These are phyloP conservation scores for Jacaranda copaia DNA, from an alignment of 257 asterid species.

Conservation along the genomic window DNA sequence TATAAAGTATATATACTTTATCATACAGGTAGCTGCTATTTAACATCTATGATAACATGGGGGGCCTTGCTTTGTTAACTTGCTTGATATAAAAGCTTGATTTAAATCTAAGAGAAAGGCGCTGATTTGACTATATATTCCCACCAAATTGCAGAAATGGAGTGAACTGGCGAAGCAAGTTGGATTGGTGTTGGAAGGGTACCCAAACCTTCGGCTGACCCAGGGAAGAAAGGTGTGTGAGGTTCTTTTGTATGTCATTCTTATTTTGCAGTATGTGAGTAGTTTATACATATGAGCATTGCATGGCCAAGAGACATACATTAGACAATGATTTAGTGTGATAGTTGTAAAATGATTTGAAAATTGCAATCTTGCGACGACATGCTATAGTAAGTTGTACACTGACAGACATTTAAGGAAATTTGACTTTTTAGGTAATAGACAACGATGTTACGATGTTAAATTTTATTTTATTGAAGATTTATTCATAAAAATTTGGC, in stretches of 20 bases:
- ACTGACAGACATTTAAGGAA: neutral
- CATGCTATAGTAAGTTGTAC: no score
- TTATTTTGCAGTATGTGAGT: neutral
- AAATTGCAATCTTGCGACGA: no score
- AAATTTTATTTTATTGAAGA: no score
- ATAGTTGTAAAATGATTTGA: no score
- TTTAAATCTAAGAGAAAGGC: neutral
- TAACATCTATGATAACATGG: no score
- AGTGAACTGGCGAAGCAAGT: slow-evolving; percentile 80
- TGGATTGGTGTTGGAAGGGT: slow-evolving; percentile 73
- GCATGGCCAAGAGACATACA: neutral
- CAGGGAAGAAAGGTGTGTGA: slow-evolving; percentile 82
- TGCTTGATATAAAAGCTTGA: slow-evolving; percentile 1
- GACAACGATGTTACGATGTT: no score
- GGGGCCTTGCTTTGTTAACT: no score
- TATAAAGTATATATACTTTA: neutral
- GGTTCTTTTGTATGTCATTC: neutral
- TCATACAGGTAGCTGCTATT: no score
- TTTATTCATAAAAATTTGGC: slow-evolving; percentile 3
- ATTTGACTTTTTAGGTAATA: no score
- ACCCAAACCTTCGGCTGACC: slow-evolving; percentile 76
- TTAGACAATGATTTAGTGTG: no score
- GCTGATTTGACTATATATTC: slow-evolving; percentile 11
- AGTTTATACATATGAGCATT: slow-evolving; percentile 6
- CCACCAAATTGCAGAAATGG: slow-evolving; percentile 69